Evolutionary conservation across 73 alveolate genomes (phyloP).

Genomic region (Paramecium sonneborni): DNA sequence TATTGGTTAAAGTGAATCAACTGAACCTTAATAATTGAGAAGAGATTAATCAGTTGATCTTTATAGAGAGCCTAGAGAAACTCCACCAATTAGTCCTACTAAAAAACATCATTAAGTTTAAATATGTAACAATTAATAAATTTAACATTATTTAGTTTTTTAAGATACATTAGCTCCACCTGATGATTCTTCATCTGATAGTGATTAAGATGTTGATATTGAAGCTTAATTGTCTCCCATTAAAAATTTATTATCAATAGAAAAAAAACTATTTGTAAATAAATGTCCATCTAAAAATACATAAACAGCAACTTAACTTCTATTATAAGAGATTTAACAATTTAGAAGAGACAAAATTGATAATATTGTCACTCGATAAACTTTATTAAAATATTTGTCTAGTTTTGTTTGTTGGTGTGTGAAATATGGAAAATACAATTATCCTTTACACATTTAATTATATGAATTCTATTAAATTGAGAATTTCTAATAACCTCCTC

Average conservation of each 20-base stretch:
- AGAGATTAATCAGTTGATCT: conserved; percentile 17
- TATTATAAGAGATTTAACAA: not conserved
- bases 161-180: not conserved
- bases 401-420: conserved; percentile 52
- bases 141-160: not conserved
- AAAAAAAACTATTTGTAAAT: conserved; percentile 23
- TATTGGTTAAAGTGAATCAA: not conserved
- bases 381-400: not conserved
- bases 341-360: conserved; percentile 46
- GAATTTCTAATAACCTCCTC: not conserved
- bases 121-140: not conserved
- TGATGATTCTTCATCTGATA: conserved; percentile 11
- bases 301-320: not conserved
- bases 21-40: not conserved
- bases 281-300: conserved; percentile 22
- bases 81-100: not conserved
- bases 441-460: not conserved
- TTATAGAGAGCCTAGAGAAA: not conserved
- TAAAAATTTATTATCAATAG: conserved; percentile 12
- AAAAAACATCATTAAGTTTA: not conserved
- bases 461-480: not conserved
- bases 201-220: not conserved
- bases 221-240: conserved; percentile 14
- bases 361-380: not conserved
- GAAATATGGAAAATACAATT: not conserved